Percentiles rank a stretch among this genome's conserved stretches.
phyloP scores from a whole-genome alignment of 2,329 filamentous ascomycete species.

The Drechslerella coelobrocha region DNA sequence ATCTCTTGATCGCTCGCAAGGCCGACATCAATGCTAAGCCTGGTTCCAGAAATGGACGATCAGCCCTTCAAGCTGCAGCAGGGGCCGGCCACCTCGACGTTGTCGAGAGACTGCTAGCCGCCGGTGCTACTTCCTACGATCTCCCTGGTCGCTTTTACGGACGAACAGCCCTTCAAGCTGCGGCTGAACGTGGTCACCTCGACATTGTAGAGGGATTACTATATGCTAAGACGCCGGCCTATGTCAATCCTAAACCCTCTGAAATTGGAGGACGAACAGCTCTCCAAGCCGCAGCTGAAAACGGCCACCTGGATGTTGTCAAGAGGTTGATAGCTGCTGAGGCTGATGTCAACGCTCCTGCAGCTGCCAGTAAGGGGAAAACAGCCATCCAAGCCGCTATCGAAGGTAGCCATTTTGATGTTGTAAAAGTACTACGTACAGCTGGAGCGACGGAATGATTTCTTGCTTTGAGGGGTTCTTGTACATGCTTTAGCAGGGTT shows the following conservation, averaged over 20 bases:
- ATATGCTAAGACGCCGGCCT: too few species aligned
- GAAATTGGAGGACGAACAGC: neutral
- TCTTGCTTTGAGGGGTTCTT: too few species aligned
- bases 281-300: constrained; percentile 3
- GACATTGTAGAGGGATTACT: neutral
- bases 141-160: neutral
- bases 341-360: neutral
- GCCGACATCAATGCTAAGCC: constrained; percentile 6
- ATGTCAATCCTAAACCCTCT: neutral
- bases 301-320: constrained; percentile 1
- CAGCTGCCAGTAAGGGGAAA: neutral
- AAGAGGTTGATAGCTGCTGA: constrained; percentile 7
- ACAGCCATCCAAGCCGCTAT: neutral
- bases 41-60: neutral
- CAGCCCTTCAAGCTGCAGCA: constrained; percentile 5
- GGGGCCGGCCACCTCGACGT: neutral
- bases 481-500: too few species aligned
- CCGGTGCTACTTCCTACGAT: neutral
- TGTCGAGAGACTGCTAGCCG: constrained; percentile 5
- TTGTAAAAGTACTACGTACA: too few species aligned
- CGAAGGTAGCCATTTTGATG: neutral
- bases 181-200: neutral
- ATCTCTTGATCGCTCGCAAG: neutral
- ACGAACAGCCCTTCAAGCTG: constrained; percentile 1
- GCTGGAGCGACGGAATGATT: too few species aligned